phyloP scores from a whole-genome alignment of 305 asterid species.

The Galium porrigens region DNA sequence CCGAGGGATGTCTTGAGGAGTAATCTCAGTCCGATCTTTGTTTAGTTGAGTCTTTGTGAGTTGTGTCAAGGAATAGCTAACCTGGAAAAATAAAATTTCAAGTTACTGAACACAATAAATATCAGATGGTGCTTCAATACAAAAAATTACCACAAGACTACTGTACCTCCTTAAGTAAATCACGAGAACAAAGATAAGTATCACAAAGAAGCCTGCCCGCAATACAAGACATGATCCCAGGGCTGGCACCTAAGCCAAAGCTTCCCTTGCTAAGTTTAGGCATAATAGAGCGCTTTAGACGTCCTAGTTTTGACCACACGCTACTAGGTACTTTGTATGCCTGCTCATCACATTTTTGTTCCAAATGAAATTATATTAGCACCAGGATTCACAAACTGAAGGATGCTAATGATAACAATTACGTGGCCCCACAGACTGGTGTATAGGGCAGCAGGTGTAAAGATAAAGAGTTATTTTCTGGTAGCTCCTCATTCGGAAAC shows the following conservation, averaged over 20 bases:
- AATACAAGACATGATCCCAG: constrained; percentile 78
- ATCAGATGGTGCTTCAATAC: neutral
- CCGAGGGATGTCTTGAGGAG: constrained; percentile 66
- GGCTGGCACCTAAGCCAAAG: constrained; percentile 89
- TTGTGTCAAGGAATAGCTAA: constrained; percentile 84
- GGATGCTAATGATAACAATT: neutral
- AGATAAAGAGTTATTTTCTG: neutral
- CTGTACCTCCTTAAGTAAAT: constrained; percentile 73
- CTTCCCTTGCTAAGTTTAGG: constrained; percentile 87
- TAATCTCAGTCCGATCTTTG: constrained; percentile 67
- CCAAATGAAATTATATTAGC: constrained; percentile 13
- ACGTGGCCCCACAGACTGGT: neutral
- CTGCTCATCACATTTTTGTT: constrained; percentile 30
- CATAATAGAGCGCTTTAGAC: constrained; percentile 75
- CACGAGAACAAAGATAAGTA: constrained; percentile 74
- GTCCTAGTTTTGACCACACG: constrained; percentile 95
- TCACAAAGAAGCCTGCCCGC: constrained; percentile 98
- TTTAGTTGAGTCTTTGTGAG: constrained; percentile 74
- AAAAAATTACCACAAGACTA: constrained; percentile 5
- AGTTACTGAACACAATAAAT: constrained; percentile 18
- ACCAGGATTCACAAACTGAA: neutral
- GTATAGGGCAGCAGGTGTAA: neutral
- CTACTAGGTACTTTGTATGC: constrained; percentile 56
- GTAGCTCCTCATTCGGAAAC: neutral
- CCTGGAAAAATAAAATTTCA: constrained; percentile 39